Evolutionary conservation across 257 asterid genomes (phyloP).

Genomic region (Fraxinus excelsior): DNA sequence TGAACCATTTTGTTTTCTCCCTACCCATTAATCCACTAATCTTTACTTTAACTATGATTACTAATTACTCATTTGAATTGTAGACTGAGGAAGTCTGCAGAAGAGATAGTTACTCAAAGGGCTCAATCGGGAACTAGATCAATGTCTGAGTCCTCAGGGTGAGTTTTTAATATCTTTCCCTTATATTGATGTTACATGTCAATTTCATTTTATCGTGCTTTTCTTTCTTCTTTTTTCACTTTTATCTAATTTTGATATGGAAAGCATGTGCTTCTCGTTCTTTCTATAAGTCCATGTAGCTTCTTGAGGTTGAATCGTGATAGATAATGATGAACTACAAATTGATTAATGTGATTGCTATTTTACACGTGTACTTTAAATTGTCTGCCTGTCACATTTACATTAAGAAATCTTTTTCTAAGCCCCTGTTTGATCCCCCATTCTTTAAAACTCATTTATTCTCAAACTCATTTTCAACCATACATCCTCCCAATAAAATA

Average conservation of each 20-base stretch:
- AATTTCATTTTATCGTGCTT: not conserved
- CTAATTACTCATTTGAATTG: conserved; percentile 19
- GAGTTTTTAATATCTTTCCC: conserved; percentile 25
- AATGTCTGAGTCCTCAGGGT: conserved; percentile 45
- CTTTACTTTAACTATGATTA: not conserved
- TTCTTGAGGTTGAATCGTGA: not conserved
- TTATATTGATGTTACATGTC: conserved; percentile 10
- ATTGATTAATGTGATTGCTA: not conserved
- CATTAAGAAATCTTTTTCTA: not conserved
- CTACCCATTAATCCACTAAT: conserved; percentile 17
- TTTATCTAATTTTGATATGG: not conserved
- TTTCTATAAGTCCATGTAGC: not conserved
- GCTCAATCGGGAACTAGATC: conserved; percentile 48
- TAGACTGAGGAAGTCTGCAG: conserved; percentile 52
- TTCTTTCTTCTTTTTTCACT: not conserved
- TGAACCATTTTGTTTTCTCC: conserved; percentile 6
- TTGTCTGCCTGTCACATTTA: not conserved
- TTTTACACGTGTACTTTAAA: not conserved
- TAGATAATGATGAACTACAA: not conserved
- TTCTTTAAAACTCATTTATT: too few species aligned
- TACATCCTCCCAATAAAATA: too few species aligned
- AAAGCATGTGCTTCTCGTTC: not conserved
- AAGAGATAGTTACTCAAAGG: conserved; percentile 43
- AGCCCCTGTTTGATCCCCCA: too few species aligned
- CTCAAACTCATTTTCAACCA: too few species aligned